Percentiles rank a stretch among this genome's conserved stretches.
Conservation (phyloP, 148 eudicot genomes). For the Oxyria digyna region DNA sequence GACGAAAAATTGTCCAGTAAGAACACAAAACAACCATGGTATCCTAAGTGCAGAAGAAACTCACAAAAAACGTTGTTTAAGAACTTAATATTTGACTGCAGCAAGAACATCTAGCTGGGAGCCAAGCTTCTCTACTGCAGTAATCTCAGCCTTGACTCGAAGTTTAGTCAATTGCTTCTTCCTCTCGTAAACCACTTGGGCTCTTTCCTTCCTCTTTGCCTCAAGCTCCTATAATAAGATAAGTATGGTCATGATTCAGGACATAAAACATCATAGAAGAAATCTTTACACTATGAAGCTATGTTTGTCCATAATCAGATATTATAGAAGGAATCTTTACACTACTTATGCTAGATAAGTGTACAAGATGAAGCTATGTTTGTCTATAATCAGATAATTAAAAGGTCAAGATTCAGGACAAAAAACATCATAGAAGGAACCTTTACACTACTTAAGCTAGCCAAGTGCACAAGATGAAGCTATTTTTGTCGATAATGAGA, state of each 20-base stretch:
- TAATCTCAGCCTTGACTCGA: constrained; percentile 47
- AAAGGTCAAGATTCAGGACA: no score
- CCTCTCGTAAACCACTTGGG: constrained; percentile 41
- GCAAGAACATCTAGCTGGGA: constrained; percentile 42
- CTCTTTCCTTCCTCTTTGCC: constrained; percentile 57
- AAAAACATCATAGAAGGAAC: no score
- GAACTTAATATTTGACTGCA: constrained; percentile 35
- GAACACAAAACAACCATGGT: neutral
- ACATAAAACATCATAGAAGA: neutral
- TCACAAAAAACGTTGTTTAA: neutral
- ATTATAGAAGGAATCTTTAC: no score
- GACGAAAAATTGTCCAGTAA: neutral
- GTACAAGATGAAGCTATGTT: neutral
- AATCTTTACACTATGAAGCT: no score
- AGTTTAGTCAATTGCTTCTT: constrained; percentile 40
- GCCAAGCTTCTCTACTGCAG: constrained; percentile 53
- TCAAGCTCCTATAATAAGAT: constrained; percentile 35
- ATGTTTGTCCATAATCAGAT: no score
- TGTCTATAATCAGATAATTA: no score
- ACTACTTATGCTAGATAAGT: neutral
- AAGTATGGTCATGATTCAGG: neutral
- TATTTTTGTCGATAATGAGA: no score
- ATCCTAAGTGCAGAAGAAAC: neutral
- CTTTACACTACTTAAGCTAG: no score
- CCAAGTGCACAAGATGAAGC: no score